Evolutionary conservation across 1,139 yeast species (phyloP).

Genomic region (Kurtzmaniella quercitrusa): DNA sequence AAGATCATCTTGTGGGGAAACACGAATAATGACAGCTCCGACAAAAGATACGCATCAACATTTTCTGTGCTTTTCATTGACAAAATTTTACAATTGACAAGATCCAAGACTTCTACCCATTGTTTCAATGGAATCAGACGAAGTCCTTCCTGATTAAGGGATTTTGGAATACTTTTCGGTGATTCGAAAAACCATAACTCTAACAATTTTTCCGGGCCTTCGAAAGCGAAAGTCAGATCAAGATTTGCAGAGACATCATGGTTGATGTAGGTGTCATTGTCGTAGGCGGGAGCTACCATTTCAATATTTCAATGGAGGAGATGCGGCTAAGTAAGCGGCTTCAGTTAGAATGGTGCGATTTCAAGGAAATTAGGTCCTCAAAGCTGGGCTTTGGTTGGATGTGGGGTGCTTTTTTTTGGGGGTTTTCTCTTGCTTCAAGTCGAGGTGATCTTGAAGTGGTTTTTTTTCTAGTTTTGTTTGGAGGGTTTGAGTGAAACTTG

Average conservation of each 20-base stretch:
- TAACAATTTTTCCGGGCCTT: slow-evolving; percentile 93
- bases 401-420: slow-evolving; percentile 3
- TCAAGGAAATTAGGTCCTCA: no score
- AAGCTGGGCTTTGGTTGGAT: background rate
- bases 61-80: slow-evolving; percentile 66
- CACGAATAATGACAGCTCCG: slow-evolving; percentile 89
- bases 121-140: slow-evolving; percentile 60
- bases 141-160: slow-evolving; percentile 42
- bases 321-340: no score
- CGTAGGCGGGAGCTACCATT: slow-evolving; percentile 45
- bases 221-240: slow-evolving; percentile 89
- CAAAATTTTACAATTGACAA: slow-evolving; percentile 83
- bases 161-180: slow-evolving; percentile 33
- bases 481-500: slow-evolving; percentile 36
- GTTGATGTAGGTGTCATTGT: slow-evolving; percentile 57
- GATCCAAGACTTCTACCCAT: slow-evolving; percentile 73
- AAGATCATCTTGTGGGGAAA: slow-evolving; percentile 80
- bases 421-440: slow-evolving; percentile 8
- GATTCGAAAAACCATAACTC: slow-evolving; percentile 80
- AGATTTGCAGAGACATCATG: slow-evolving; percentile 73
- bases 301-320: background rate
- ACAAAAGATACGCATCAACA: slow-evolving; percentile 80
- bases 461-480: slow-evolving; percentile 9
- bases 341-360: no score
- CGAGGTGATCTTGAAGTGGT: slow-evolving; percentile 8